Conservation (phyloP, 2,329 filamentous ascomycete genomes). For the Scedosporium dehoogii region DNA sequence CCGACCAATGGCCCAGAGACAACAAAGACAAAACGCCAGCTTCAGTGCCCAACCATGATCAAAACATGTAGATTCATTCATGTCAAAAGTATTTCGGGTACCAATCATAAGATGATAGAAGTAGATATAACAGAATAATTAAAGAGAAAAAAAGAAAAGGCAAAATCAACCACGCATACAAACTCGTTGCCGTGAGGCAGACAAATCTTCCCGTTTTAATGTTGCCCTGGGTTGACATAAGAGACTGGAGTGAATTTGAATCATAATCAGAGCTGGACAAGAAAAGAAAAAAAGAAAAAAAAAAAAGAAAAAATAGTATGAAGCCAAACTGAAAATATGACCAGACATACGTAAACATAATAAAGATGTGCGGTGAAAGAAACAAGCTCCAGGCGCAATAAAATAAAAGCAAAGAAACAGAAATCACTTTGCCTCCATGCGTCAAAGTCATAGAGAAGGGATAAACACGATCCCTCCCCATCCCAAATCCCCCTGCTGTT, state of each 20-base stretch:
- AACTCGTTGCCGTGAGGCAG: constrained; percentile 25
- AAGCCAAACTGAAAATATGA: background rate
- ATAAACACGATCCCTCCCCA: background rate
- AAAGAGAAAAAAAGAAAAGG: background rate
- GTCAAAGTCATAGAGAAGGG: too few species aligned
- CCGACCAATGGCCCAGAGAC: background rate
- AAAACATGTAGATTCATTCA: background rate
- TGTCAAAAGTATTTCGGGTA: background rate
- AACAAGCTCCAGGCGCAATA: too few species aligned
- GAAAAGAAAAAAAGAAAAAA: constrained; percentile 3
- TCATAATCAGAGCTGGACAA: background rate
- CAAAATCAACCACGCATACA: background rate
- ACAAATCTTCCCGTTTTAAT: constrained; percentile 29
- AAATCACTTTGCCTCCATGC: too few species aligned
- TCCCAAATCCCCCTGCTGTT: background rate
- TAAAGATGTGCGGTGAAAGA: too few species aligned
- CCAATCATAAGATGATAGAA: background rate
- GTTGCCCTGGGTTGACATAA: background rate
- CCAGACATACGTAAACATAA: background rate
- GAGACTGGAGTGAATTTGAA: background rate
- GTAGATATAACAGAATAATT: background rate
- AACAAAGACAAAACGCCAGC: background rate
- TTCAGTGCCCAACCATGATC: background rate
- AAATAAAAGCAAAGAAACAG: too few species aligned
- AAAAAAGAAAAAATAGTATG: background rate